phyloP scores from a whole-genome alignment of 371 early-diverging fungal species.

The Nematocida minor region DNA sequence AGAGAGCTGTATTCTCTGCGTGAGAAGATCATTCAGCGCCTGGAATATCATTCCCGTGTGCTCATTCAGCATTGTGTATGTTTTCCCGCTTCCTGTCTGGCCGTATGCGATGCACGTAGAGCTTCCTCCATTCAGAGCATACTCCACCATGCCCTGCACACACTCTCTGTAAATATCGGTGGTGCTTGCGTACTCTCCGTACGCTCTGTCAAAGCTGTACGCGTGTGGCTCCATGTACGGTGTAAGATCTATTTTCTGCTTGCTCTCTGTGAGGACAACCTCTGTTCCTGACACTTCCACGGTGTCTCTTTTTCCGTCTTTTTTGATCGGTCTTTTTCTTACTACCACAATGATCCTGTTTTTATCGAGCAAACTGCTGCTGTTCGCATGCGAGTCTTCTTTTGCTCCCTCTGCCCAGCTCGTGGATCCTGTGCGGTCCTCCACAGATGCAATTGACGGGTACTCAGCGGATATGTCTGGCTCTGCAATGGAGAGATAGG shows the following conservation, averaged over 20 bases:
- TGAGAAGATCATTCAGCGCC: slow-evolving; percentile 72
- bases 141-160: slow-evolving; percentile 81
- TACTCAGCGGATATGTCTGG: background rate
- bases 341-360: slow-evolving; percentile 56
- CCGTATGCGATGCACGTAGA: slow-evolving; percentile 80
- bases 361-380: background rate
- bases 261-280: slow-evolving; percentile 65
- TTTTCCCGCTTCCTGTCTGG: slow-evolving; percentile 95
- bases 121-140: slow-evolving; percentile 80
- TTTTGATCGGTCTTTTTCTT: slow-evolving; percentile 53
- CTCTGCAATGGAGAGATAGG: background rate
- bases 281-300: slow-evolving; percentile 12
- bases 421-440: background rate
- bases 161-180: slow-evolving; percentile 78
- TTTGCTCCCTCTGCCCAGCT: background rate
- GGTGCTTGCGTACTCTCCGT: slow-evolving; percentile 74
- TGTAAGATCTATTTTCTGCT: slow-evolving; percentile 75
- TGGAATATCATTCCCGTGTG: slow-evolving; percentile 71
- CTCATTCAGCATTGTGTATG: slow-evolving; percentile 77
- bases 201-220: slow-evolving; percentile 89
- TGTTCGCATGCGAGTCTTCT: background rate
- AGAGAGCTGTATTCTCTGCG: slow-evolving; percentile 76
- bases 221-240: slow-evolving; percentile 81
- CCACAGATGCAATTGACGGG: background rate
- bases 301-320: slow-evolving; percentile 34